These are phyloP conservation scores for Carex cristatella DNA, from an alignment of 176 grass and related monocot species.

Conservation along the genomic window DNA sequence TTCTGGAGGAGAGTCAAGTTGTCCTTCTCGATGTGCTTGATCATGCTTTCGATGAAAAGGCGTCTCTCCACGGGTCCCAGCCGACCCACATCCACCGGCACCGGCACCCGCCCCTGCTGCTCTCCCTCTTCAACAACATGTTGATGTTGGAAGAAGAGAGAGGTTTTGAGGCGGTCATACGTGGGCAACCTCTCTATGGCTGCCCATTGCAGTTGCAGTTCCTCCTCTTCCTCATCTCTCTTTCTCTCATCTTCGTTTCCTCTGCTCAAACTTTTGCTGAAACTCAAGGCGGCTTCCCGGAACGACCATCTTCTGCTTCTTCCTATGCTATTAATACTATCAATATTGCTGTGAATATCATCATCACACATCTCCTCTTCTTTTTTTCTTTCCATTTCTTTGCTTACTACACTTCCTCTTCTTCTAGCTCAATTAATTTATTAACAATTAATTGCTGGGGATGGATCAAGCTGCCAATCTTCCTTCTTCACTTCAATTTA, in stretches of 20 bases:
- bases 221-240: slow-evolving; percentile 29
- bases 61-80: slow-evolving; percentile 40
- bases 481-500: background rate
- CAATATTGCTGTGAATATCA: background rate
- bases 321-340: background rate
- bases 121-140: background rate
- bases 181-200: slow-evolving; percentile 56
- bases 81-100: slow-evolving; percentile 42
- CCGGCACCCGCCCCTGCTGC: background rate
- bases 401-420: background rate
- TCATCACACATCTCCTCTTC: background rate
- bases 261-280: slow-evolving; percentile 17
- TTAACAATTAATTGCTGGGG: background rate
- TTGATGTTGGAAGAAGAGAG: slow-evolving; percentile 15
- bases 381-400: slow-evolving; percentile 14
- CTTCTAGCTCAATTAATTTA: background rate
- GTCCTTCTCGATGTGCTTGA: slow-evolving; percentile 46
- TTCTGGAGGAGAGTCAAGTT: slow-evolving; percentile 58
- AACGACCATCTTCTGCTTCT: slow-evolving; percentile 38
- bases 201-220: slow-evolving; percentile 47
- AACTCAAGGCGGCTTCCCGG: slow-evolving; percentile 24
- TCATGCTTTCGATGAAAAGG: slow-evolving; percentile 43
- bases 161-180: slow-evolving; percentile 33
- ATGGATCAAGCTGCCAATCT: background rate
- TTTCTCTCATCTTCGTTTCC: background rate